Percentiles rank a stretch among this genome's conserved stretches.
Conservation (phyloP, 805 yeast species). For the Jamesozyma hellenica region DNA sequence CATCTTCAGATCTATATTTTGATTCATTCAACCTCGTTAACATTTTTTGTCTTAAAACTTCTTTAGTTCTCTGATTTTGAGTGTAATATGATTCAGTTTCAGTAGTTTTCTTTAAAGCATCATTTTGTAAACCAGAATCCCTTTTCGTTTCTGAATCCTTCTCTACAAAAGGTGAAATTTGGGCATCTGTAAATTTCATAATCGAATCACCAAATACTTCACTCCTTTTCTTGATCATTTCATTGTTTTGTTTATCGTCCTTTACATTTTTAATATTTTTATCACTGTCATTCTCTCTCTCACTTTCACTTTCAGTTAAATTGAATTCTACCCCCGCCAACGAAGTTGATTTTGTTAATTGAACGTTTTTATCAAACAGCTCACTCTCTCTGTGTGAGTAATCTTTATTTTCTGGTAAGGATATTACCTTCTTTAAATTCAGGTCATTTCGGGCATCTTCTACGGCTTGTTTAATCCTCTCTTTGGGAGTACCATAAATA, state of each 20-base stretch:
- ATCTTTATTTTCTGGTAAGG: background rate
- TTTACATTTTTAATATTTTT: background rate
- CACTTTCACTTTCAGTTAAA: too few relatives aligned
- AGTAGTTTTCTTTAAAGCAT: too few relatives aligned
- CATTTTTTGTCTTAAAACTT: conserved; percentile 23
- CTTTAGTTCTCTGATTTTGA: conserved; percentile 2
- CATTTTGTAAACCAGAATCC: too few relatives aligned
- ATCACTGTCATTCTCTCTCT: too few relatives aligned
- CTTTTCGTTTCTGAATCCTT: too few relatives aligned
- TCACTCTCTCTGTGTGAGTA: too few relatives aligned
- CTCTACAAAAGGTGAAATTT: too few relatives aligned
- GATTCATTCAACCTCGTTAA: conserved; percentile 35
- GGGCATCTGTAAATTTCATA: too few relatives aligned
- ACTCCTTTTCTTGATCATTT: background rate
- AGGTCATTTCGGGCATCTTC: conserved; percentile 1
- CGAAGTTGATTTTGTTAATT: too few relatives aligned
- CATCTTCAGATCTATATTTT: conserved; percentile 29
- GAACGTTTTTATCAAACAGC: background rate
- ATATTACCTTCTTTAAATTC: background rate
- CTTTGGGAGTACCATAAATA: background rate
- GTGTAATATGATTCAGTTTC: background rate
- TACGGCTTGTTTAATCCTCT: conserved; percentile 1
- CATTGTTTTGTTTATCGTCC: background rate
- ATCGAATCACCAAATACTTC: background rate
- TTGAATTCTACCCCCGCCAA: too few relatives aligned